These are phyloP conservation scores for Paraurostyla sp. DNA, from an alignment of 73 alveolate genomes.

Conservation along the genomic window DNA sequence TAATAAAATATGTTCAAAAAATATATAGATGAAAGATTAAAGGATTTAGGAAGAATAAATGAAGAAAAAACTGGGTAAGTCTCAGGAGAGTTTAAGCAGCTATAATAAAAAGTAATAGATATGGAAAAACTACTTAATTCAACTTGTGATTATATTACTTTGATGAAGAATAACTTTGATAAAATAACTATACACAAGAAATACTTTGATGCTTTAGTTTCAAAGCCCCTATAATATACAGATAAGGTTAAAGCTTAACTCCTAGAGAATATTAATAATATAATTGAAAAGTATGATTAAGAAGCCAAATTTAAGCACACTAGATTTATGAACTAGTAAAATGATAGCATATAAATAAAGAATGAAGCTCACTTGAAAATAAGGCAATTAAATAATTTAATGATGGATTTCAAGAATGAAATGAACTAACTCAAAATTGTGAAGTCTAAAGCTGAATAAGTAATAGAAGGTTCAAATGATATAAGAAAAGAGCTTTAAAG, in stretches of 20 bases:
- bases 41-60: neutral
- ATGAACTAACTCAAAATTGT: neutral
- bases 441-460: neutral
- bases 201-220: slow-evolving; percentile 19
- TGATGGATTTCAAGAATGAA: neutral
- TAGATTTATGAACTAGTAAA: neutral
- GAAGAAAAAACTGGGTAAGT: neutral
- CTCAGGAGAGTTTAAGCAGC: neutral
- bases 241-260: neutral
- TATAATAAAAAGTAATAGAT: neutral
- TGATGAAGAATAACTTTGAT: slow-evolving; percentile 19
- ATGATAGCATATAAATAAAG: neutral
- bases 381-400: neutral
- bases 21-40: neutral
- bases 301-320: neutral
- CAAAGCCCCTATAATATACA: neutral
- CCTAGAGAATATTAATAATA: neutral
- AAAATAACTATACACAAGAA: neutral
- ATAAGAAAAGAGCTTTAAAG: neutral
- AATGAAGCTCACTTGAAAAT: neutral
- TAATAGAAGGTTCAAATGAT: neutral
- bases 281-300: neutral
- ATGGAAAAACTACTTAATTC: neutral
- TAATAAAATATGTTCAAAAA: neutral
- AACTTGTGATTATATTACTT: neutral